Evolutionary conservation across 306 rosid species (phyloP), one percentile per base, ranked within the genome.

Genomic region (Arachis stenosperma): DNA sequence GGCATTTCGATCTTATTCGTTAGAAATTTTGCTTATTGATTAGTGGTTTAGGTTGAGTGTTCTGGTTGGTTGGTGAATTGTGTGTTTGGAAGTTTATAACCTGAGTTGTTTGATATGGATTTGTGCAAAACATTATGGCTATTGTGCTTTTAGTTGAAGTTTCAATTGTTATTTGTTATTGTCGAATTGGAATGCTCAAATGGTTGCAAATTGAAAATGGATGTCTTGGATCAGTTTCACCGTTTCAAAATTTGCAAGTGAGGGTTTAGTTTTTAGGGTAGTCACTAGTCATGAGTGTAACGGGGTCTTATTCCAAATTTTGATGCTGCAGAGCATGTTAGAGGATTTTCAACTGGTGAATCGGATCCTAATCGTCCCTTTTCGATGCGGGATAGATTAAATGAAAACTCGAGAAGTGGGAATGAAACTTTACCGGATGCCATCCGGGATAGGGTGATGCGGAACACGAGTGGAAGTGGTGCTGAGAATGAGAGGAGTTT

Each of bases 311-410:
- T 22, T 66, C 54, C 53, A 57, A 62, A 69, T 63, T 61, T 59
- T 69, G 77, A 72, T 68, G 73, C 65, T 61, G 74, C 73, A 75
- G 83, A 74, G 36, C 56, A 73, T 27, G 75, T 71, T 70, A 81
- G 79, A 69, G 78, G 72, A 64, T 73, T 78, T 79, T 80, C 86
- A 0, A 82, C 62, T 53, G 8, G 30, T 61, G 14, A 40, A 46
- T 59, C 15, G 73, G 67, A 58, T 57, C 15, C 75, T 51, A 76
- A 79, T 46, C 55, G 4, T 0, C 37, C 13, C 27, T 36, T 75
- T 57, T 67, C 46, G 8, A 41, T 61, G 55, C 78, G 5, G 17
- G 61, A 50, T 74, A 73, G 30, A 65, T 36, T 73, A 33, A 77
- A 37, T 41, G 52, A 71, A 8, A 67, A 82, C 48, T 77, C 81